Conservation (phyloP, 768 basidiomycete genomes). For the Phanerochaete carnosa region DNA sequence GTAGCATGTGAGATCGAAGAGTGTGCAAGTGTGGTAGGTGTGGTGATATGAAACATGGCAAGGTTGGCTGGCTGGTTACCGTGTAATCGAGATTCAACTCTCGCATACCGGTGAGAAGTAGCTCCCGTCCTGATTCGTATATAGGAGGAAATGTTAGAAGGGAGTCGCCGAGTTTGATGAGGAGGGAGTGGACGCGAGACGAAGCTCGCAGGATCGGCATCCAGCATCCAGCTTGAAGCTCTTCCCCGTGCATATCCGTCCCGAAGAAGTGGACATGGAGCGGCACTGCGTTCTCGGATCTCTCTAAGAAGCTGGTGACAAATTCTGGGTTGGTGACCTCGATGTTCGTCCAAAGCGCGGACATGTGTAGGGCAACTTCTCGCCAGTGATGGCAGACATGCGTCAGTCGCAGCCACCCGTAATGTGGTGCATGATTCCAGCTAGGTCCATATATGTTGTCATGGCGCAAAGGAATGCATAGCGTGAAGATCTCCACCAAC, state of each 20-base stretch:
- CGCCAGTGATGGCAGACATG: not conserved
- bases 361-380: not conserved
- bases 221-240: too few relatives aligned
- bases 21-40: too few relatives aligned
- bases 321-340: not conserved
- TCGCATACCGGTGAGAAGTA: too few relatives aligned
- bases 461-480: too few relatives aligned
- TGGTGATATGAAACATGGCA: too few relatives aligned
- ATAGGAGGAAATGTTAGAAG: not conserved
- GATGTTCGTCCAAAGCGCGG: not conserved
- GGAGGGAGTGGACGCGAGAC: not conserved
- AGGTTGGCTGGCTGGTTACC: too few relatives aligned
- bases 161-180: not conserved
- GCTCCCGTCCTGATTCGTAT: too few relatives aligned
- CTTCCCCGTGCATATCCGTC: too few relatives aligned
- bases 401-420: not conserved
- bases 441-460: too few relatives aligned
- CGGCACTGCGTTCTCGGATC: not conserved
- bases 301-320: not conserved
- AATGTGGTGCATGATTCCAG: too few relatives aligned
- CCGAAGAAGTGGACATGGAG: not conserved
- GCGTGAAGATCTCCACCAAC: not conserved
- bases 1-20: too few relatives aligned
- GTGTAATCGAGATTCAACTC: too few relatives aligned
- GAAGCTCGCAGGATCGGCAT: not conserved